Conservation (phyloP, 2,329 filamentous ascomycete genomes). For the Hypoxylon sp. region DNA sequence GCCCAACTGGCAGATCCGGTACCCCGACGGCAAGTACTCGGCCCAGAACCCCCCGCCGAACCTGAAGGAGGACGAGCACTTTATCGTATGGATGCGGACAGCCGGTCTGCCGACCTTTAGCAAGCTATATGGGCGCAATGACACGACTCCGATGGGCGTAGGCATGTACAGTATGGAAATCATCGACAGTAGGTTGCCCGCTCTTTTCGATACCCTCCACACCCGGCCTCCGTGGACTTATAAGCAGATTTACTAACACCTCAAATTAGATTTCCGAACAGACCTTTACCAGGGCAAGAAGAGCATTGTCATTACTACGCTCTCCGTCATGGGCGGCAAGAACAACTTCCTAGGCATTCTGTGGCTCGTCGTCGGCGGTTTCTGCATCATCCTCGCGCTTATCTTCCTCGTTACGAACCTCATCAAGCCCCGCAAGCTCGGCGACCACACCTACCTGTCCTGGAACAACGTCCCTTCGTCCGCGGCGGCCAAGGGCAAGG, state of each 20-base stretch:
- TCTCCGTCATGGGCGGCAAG: slow-evolving; percentile 91
- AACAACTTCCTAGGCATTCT: slow-evolving; percentile 97
- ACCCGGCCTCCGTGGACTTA: background rate
- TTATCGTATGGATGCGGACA: slow-evolving; percentile 99
- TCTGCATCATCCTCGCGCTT: slow-evolving; percentile 87
- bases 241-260: slow-evolving; percentile 10
- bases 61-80: slow-evolving; percentile 78
- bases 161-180: slow-evolving; percentile 83
- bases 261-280: slow-evolving; percentile 76
- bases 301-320: slow-evolving; percentile 85
- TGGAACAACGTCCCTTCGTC: slow-evolving; percentile 76
- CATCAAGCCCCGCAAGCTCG: slow-evolving; percentile 94
- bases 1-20: slow-evolving; percentile 81
- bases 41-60: slow-evolving; percentile 71
- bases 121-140: slow-evolving; percentile 89
- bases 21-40: slow-evolving; percentile 75
- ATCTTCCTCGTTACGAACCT: slow-evolving; percentile 91
- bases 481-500: slow-evolving; percentile 47
- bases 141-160: slow-evolving; percentile 68
- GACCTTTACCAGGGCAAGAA: slow-evolving; percentile 84
- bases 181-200: slow-evolving; percentile 72
- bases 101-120: slow-evolving; percentile 93
- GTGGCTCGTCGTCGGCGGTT: slow-evolving; percentile 90
- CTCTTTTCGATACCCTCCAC: background rate
- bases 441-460: slow-evolving; percentile 95